Evolutionary conservation across 768 basidiomycete genomes (phyloP).

Genomic region (Nidula microcarpa): DNA sequence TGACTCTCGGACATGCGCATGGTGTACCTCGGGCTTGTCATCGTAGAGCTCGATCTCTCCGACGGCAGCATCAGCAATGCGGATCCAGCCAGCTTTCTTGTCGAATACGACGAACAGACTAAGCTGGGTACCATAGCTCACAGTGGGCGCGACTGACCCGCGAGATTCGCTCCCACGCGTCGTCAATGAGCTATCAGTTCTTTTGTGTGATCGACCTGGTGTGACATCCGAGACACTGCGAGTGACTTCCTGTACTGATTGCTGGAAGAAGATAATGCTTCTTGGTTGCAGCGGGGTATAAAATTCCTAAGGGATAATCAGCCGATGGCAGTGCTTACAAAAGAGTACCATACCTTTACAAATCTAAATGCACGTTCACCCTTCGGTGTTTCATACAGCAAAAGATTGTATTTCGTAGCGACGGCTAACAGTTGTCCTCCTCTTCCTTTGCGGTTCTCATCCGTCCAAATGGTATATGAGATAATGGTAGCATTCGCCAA

Average conservation of each 20-base stretch:
- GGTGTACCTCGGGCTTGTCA: conserved; percentile 8
- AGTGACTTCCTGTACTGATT: conserved; percentile 52
- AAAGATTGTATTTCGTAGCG: conserved; percentile 68
- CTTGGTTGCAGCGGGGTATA: conserved; percentile 73
- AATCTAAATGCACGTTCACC: conserved; percentile 82
- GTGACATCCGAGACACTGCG: conserved; percentile 40
- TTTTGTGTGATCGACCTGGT: conserved; percentile 31
- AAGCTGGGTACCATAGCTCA: conserved; percentile 66
- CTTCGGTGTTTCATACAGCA: conserved; percentile 78
- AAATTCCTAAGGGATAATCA: conserved; percentile 58
- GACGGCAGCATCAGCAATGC: conserved; percentile 76
- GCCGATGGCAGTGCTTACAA: background rate
- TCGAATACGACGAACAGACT: conserved; percentile 83
- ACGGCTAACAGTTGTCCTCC: conserved; percentile 65
- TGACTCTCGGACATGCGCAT: background rate
- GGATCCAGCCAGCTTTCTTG: conserved; percentile 84
- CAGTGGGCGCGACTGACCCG: conserved; percentile 22
- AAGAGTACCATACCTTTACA: conserved; percentile 53
- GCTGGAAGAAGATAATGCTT: conserved; percentile 67
- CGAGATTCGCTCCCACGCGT: conserved; percentile 24
- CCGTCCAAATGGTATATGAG: conserved; percentile 68
- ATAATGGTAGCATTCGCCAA: conserved; percentile 54
- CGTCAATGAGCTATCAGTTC: conserved; percentile 37
- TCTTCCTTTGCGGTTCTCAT: conserved; percentile 43
- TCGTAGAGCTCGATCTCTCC: conserved; percentile 70